These are phyloP conservation scores for Scopulariopsis brevicaulis DNA, from an alignment of 2,329 filamentous ascomycete species.

Conservation along the genomic window DNA sequence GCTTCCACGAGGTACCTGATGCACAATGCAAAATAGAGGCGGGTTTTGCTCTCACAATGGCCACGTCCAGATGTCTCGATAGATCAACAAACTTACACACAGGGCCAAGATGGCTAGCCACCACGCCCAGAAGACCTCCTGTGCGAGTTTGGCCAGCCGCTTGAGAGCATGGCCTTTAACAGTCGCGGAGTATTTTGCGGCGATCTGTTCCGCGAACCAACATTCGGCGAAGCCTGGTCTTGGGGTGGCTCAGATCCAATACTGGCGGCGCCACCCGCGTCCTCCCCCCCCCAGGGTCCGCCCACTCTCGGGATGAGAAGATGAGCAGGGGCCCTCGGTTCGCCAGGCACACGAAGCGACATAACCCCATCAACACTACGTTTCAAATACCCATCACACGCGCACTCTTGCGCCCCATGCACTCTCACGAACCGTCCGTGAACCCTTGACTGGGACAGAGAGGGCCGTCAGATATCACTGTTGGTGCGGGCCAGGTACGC, in stretches of 20 bases:
- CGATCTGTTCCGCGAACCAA: background rate
- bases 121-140: background rate
- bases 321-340: background rate
- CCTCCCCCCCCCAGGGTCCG: background rate
- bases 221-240: background rate
- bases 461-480: background rate
- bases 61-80: background rate
- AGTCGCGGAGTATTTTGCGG: background rate
- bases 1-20: background rate
- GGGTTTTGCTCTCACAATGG: background rate
- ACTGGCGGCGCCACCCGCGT: background rate
- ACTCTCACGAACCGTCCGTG: background rate
- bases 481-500: background rate
- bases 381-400: background rate
- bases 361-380: background rate
- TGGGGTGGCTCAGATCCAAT: background rate
- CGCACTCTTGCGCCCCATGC: background rate
- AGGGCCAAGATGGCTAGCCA: background rate
- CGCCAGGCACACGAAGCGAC: background rate
- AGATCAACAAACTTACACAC: background rate
- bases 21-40: conserved; percentile 1
- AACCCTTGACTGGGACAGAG: too few relatives aligned
- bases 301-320: background rate
- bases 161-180: background rate
- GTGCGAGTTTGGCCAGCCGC: background rate